Evolutionary conservation across 345 rosid species (phyloP), one percentile per base, ranked within the genome.

Genomic region (Rhodamnia argentea): DNA sequence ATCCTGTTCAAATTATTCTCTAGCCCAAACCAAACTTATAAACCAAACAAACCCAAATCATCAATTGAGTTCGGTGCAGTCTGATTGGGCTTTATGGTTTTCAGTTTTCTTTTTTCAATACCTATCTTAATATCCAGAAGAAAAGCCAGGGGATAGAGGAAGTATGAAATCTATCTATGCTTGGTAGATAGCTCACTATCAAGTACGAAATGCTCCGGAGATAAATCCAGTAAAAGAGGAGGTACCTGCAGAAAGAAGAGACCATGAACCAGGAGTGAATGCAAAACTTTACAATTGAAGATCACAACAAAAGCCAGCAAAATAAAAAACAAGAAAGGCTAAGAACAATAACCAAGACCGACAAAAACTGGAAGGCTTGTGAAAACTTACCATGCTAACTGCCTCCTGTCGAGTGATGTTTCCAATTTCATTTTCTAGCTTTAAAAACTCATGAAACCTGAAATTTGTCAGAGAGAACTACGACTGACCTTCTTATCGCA

Each of bases 351-450:
- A 83, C 47, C 47, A 37, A 37, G 81, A 70, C 23, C 11, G 18
- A 70, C 81, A 37, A 70, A 18, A 32, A 70, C 47, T 27, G 42
- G 58, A 50, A 83, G 14, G 42, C 55, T 55, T 70, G 26, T 70
- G 83, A 57, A 76, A 59, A 82, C 95, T 86, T 90, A 96, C 99
- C 98, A 96, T 97, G 93, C 99, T 96, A 85, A 96, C 99, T 82
- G 99, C 95, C 89, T 96, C 98, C 90, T 97, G 99, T 89, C 99
- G 92, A 55, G 97, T 96, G 86, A 97, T 95, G 91, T 97, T 97
- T 87, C 99, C 99, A 52, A 92, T 93, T 93, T 97, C 99, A 87
- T 96, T 95, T 93, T 95, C 99, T 83, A 96, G 93, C 93, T 97
- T 96, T 62, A 97, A 85, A 88, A 97, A 97, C 91, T 95, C 98